Evolutionary conservation across 2,329 filamentous ascomycete species (phyloP).

Genomic region (Botrytis paeoniae): DNA sequence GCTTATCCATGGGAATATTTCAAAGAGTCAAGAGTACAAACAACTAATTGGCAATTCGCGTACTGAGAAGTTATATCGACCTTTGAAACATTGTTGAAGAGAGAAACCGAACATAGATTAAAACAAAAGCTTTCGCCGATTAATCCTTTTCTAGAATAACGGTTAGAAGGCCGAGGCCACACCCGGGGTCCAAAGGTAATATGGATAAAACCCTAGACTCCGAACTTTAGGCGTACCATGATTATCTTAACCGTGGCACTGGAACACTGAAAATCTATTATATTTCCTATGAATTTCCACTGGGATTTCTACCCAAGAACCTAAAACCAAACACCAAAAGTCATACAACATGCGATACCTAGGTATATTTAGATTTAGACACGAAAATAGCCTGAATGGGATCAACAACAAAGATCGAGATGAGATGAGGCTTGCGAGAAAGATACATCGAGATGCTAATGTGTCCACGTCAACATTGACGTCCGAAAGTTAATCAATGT

Average conservation of each 20-base stretch:
- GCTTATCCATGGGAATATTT: too few relatives aligned
- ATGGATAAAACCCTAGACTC: background rate
- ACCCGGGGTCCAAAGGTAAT: background rate
- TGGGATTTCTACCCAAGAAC: background rate
- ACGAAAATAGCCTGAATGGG: background rate
- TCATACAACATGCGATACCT: background rate
- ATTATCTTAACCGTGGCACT: background rate
- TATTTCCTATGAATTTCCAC: background rate
- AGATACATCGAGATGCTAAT: background rate
- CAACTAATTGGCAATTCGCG: background rate
- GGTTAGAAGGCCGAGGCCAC: background rate
- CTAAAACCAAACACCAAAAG: background rate
- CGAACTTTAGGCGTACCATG: slow-evolving; percentile 3
- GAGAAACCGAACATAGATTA: background rate
- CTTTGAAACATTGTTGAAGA: background rate
- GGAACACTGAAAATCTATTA: background rate
- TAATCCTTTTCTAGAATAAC: slow-evolving; percentile 1
- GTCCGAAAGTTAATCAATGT: background rate
- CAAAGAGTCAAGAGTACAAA: background rate
- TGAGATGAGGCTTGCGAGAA: background rate
- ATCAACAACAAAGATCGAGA: background rate
- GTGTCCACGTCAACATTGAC: background rate
- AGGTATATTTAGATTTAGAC: background rate
- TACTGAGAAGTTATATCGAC: background rate
- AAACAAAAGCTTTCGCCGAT: background rate